Percentiles rank a stretch among this genome's conserved stretches.
phyloP scores from a whole-genome alignment of 495 filamentous ascomycete species.

The Achaetomiella virescens region DNA sequence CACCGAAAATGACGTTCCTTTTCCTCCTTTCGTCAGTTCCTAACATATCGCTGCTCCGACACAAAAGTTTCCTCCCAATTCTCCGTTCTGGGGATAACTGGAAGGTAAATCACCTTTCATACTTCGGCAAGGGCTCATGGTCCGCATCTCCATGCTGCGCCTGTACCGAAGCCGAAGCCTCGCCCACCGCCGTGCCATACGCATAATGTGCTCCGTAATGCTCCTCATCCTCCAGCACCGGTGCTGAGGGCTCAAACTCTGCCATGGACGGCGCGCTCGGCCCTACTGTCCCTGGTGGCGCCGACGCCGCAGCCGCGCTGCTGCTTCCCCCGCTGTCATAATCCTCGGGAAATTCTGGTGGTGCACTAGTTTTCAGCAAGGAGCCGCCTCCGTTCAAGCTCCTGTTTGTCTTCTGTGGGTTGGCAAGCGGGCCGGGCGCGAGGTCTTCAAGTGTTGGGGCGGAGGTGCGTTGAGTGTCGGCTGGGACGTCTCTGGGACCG shows the following conservation, averaged over 20 bases:
- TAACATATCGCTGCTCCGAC: too few species aligned
- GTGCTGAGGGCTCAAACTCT: constrained; percentile 53
- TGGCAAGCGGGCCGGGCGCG: constrained; percentile 27
- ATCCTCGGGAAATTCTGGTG: constrained; percentile 47
- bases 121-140: constrained; percentile 40
- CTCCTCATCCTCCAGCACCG: constrained; percentile 60
- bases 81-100: too few species aligned
- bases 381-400: constrained; percentile 69
- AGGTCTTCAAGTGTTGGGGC: constrained; percentile 45
- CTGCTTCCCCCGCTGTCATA: constrained; percentile 30
- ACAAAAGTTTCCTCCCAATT: too few species aligned
- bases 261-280: constrained; percentile 12
- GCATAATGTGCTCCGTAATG: constrained; percentile 38
- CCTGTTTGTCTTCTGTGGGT: constrained; percentile 74
- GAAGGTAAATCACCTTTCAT: constrained; percentile 19
- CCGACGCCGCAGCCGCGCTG: constrained; percentile 13
- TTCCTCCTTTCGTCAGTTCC: not conserved
- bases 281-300: not conserved
- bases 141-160: not conserved
- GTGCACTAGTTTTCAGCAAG: constrained; percentile 67
- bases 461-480: constrained; percentile 23
- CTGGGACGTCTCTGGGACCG: not conserved
- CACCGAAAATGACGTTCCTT: not conserved
- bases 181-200: constrained; percentile 23
- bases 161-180: constrained; percentile 13